Conservation (phyloP, 2,329 filamentous ascomycete species). For the Clarireedia homoeocarpa region DNA sequence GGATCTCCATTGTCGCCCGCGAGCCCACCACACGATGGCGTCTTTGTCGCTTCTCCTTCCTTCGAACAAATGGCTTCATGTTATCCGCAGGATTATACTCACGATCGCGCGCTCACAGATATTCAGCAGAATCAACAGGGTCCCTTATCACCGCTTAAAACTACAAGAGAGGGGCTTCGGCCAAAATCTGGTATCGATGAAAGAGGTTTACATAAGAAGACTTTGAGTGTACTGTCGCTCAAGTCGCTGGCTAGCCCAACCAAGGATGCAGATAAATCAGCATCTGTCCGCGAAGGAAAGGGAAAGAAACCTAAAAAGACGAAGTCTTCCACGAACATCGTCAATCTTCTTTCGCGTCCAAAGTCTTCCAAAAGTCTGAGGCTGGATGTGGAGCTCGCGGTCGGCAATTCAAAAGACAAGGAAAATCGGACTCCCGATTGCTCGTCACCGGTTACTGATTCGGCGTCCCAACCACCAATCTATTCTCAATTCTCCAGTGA, state of each 20-base stretch:
- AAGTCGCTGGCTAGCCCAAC: slow-evolving; percentile 33
- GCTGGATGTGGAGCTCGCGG: slow-evolving; percentile 42
- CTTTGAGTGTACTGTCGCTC: slow-evolving; percentile 37
- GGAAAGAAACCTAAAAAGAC: slow-evolving; percentile 62
- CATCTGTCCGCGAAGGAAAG: slow-evolving; percentile 28
- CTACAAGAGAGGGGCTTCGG: slow-evolving; percentile 30
- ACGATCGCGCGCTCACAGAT: slow-evolving; percentile 45
- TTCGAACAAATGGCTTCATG: slow-evolving; percentile 26
- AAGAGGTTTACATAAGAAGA: slow-evolving; percentile 38
- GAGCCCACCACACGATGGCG: slow-evolving; percentile 12
- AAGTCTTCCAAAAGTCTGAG: slow-evolving; percentile 67
- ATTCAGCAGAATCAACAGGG: slow-evolving; percentile 47
- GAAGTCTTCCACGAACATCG: slow-evolving; percentile 79
- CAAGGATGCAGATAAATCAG: slow-evolving; percentile 33
- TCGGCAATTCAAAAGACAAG: slow-evolving; percentile 57
- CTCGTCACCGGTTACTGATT: slow-evolving; percentile 34
- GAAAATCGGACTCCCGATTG: slow-evolving; percentile 64
- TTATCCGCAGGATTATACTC: slow-evolving; percentile 31
- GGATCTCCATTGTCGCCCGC: slow-evolving; percentile 21
- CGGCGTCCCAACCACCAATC: slow-evolving; percentile 56
- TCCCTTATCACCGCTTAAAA: slow-evolving; percentile 33
- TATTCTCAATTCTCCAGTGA: slow-evolving; percentile 65
- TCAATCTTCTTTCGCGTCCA: slow-evolving; percentile 63
- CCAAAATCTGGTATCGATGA: slow-evolving; percentile 26
- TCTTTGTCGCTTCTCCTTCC: slow-evolving; percentile 18